These are phyloP conservation scores for Podospora sp. DNA, from an alignment of 495 filamentous ascomycete species.

Conservation along the genomic window DNA sequence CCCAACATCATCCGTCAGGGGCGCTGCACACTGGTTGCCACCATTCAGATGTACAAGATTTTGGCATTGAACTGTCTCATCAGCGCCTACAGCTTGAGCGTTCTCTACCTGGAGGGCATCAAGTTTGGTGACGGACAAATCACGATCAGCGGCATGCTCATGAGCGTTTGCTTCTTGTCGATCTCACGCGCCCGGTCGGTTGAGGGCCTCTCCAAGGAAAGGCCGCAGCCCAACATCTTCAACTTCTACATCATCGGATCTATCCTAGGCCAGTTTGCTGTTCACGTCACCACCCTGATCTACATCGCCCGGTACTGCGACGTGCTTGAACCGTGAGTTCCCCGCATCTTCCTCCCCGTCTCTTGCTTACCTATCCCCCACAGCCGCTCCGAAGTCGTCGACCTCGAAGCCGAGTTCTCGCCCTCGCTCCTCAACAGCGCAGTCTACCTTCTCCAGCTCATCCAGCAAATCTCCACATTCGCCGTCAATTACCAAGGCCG, in stretches of 20 bases:
- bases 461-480: constrained; percentile 99
- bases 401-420: constrained; percentile 92
- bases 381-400: constrained; percentile 71
- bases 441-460: constrained; percentile 96
- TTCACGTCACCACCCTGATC: constrained; percentile 92
- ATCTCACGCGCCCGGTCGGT: constrained; percentile 95
- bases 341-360: neutral
- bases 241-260: constrained; percentile 98
- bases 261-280: constrained; percentile 95
- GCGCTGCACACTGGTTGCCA: constrained; percentile 93
- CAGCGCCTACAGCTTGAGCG: constrained; percentile 94
- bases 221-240: constrained; percentile 98
- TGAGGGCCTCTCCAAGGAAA: constrained; percentile 92
- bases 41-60: constrained; percentile 99
- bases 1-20: constrained; percentile 98
- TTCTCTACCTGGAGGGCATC: constrained; percentile 96
- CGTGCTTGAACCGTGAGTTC: constrained; percentile 73
- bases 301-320: constrained; percentile 93
- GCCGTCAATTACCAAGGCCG: constrained; percentile 99
- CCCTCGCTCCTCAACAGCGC: constrained; percentile 95
- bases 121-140: constrained; percentile 99
- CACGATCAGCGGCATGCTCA: constrained; percentile 98
- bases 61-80: constrained; percentile 97
- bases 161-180: constrained; percentile 99
- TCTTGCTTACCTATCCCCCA: constrained; percentile 5